Evolutionary conservation across 495 filamentous ascomycete species (phyloP).

Genomic region (Aspergillus leporis): DNA sequence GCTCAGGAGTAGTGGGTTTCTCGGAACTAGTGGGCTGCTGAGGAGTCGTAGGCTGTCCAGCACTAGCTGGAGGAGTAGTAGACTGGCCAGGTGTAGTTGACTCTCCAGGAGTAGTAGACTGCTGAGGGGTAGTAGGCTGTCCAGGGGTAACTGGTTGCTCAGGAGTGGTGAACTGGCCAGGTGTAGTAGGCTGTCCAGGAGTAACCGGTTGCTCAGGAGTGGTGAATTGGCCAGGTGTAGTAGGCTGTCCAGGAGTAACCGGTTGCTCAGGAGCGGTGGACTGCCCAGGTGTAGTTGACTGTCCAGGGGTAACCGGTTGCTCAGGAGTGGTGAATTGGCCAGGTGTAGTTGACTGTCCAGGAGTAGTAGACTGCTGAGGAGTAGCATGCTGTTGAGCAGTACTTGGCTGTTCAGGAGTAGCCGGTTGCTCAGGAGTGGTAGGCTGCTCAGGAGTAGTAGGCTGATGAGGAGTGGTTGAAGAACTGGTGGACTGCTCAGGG

Average conservation of each 20-base stretch:
- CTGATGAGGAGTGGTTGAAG: no score
- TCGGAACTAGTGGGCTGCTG: not conserved
- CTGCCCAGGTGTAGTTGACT: not conserved
- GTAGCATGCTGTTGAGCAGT: not conserved
- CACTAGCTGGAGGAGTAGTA: not conserved
- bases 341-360: not conserved
- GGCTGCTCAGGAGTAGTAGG: not conserved
- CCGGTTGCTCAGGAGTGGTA: slow-evolving; percentile 4
- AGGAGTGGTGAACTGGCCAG: not conserved
- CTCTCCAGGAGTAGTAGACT: no score
- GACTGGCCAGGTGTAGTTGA: not conserved
- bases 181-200: no score
- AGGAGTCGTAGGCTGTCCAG: not conserved
- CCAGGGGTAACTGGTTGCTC: not conserved
- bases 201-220: no score
- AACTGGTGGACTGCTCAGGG: no score
- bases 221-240: slow-evolving; percentile 2
- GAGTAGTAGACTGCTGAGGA: slow-evolving; percentile 7
- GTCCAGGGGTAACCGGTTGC: not conserved
- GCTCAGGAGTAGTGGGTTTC: no score
- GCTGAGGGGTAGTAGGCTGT: no score
- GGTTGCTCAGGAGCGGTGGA: not conserved
- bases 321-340: no score
- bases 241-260: slow-evolving; percentile 12
- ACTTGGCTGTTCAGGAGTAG: no score